These are phyloP conservation scores for Pythium periplocum DNA, from an alignment of 352 stramenopile species.

Conservation along the genomic window DNA sequence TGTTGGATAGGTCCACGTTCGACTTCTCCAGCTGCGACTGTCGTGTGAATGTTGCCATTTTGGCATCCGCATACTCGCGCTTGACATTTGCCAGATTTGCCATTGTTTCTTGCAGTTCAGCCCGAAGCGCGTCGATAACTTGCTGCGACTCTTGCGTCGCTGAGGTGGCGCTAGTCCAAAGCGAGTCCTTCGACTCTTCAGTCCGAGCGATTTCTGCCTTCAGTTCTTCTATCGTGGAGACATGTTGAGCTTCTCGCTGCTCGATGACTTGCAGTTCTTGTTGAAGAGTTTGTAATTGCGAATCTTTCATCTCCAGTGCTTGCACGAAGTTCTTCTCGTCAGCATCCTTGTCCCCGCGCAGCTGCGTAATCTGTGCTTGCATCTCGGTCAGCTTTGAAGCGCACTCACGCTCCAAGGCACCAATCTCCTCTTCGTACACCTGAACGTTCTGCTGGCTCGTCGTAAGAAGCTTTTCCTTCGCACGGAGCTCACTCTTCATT, in stretches of 20 bases:
- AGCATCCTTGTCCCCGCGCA: conserved; percentile 56
- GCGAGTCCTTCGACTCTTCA: conserved; percentile 57
- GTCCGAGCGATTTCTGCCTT: conserved; percentile 39
- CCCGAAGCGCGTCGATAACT: conserved; percentile 47
- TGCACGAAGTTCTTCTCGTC: conserved; percentile 74
- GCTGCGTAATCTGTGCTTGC: conserved; percentile 37
- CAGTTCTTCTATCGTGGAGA: conserved; percentile 33
- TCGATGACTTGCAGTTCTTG: conserved; percentile 33
- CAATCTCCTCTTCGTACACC: conserved; percentile 72
- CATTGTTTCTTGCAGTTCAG: conserved; percentile 66
- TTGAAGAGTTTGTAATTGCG: conserved; percentile 41
- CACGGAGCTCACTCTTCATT: conserved; percentile 42
- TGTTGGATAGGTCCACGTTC: conserved; percentile 65
- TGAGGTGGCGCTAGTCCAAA: conserved; percentile 63
- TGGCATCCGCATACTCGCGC: conserved; percentile 54
- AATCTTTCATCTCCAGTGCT: conserved; percentile 67
- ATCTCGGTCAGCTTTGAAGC: conserved; percentile 59
- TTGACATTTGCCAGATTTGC: conserved; percentile 52
- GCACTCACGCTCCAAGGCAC: conserved; percentile 71
- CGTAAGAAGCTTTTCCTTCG: conserved; percentile 58
- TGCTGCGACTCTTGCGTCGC: conserved; percentile 66
- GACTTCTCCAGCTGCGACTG: conserved; percentile 73
- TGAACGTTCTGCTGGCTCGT: conserved; percentile 51
- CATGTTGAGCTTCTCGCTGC: conserved; percentile 29
- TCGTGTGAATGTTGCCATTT: conserved; percentile 62